phyloP scores from a whole-genome alignment of 2,329 filamentous ascomycete genomes.

The Neurospora sp. region DNA sequence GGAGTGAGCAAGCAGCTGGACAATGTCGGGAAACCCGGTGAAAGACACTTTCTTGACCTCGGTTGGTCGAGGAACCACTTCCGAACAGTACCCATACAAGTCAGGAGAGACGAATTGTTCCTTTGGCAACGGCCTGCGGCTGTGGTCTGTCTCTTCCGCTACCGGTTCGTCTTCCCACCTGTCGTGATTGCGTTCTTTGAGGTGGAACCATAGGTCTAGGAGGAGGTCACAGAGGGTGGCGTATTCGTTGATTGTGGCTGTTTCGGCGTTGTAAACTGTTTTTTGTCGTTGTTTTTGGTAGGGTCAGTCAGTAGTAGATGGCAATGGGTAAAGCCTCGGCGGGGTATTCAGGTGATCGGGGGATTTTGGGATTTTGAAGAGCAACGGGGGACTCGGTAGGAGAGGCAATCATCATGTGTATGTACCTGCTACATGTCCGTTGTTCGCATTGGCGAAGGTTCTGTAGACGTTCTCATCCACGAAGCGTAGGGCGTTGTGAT shows the following conservation, averaged over 20 bases:
- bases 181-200: not conserved
- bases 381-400: not conserved
- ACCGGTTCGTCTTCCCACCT: not conserved
- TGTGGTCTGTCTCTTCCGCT: not conserved
- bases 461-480: not conserved
- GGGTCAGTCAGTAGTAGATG: not conserved
- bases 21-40: slow-evolving; percentile 19
- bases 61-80: not conserved
- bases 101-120: not conserved
- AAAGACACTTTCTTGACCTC: slow-evolving; percentile 10
- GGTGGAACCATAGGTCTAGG: not conserved
- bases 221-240: slow-evolving; percentile 7
- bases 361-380: not conserved
- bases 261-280: slow-evolving; percentile 17
- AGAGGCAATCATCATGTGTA: not conserved
- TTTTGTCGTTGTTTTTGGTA: slow-evolving; percentile 2
- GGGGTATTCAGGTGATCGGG: not conserved
- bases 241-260: slow-evolving; percentile 21
- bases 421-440: slow-evolving; percentile 22
- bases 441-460: slow-evolving; percentile 19
- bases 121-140: not conserved
- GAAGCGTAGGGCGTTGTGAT: slow-evolving; percentile 7
- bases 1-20: slow-evolving; percentile 36
- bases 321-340: not conserved
- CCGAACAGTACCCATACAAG: not conserved